A percentile compares a stretch with the other conserved stretches of the same genome.
phyloP scores from a whole-genome alignment of 805 yeast genomes.

The Nadsonia fulvescens region DNA sequence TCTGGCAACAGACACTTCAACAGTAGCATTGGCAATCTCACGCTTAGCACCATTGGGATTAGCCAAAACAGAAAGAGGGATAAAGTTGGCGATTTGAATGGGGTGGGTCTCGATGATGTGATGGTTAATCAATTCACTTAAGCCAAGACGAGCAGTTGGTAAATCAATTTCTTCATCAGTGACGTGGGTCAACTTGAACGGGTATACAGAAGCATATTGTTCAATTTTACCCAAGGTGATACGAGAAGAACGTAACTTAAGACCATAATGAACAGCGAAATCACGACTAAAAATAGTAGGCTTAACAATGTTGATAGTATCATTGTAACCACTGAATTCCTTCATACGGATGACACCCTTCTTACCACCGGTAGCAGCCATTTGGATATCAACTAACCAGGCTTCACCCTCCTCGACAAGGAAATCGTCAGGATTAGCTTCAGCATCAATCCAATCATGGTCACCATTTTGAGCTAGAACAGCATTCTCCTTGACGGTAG shows the following conservation, averaged over 20 bases:
- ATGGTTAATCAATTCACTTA: constrained; percentile 63
- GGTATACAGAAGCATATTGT: constrained; percentile 64
- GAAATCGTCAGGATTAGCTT: constrained; percentile 37
- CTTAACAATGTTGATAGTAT: constrained; percentile 10
- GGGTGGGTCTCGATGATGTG: constrained; percentile 62
- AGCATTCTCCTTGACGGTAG: constrained; percentile 3
- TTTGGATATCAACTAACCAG: constrained; percentile 63
- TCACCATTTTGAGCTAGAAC: too few species aligned
- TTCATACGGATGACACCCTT: constrained; percentile 14
- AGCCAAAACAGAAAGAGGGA: constrained; percentile 48
- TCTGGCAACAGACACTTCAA: constrained; percentile 49
- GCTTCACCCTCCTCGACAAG: constrained; percentile 66
- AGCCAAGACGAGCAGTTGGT: constrained; percentile 50
- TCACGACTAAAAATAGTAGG: constrained; percentile 65
- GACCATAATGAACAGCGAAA: constrained; percentile 60
- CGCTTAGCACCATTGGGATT: constrained; percentile 33
- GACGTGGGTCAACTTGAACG: constrained; percentile 70
- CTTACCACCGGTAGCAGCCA: constrained; percentile 44
- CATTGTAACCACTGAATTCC: constrained; percentile 16
- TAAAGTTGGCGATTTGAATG: constrained; percentile 49
- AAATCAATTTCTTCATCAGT: constrained; percentile 38
- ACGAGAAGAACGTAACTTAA: constrained; percentile 62
- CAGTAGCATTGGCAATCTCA: constrained; percentile 23
- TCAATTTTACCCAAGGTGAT: constrained; percentile 53
- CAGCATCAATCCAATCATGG: too few species aligned